Percentiles rank a stretch among this genome's conserved stretches.
Conservation (phyloP, 2,329 filamentous ascomycete species). For the Myriosclerotinia duriaeana region DNA sequence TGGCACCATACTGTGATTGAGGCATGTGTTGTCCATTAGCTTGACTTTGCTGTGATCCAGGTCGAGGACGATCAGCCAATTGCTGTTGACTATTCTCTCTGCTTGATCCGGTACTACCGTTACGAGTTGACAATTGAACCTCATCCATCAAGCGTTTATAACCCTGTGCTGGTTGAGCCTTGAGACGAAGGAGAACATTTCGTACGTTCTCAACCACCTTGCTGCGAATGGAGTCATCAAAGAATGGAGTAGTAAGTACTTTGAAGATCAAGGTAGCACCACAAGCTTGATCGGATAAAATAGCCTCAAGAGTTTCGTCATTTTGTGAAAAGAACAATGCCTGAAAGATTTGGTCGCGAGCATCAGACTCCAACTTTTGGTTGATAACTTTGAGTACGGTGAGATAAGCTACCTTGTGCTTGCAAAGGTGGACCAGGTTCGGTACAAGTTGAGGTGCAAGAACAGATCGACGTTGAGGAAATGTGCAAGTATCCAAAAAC, state of each 20-base stretch:
- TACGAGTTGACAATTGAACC: constrained; percentile 78
- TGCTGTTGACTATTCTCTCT: constrained; percentile 42
- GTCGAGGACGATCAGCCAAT: constrained; percentile 53
- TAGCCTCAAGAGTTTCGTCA: constrained; percentile 83
- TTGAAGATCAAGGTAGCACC: constrained; percentile 98
- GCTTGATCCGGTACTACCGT: constrained; percentile 43
- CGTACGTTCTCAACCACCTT: constrained; percentile 93
- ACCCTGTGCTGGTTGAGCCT: constrained; percentile 89
- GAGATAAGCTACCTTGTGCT: constrained; percentile 96
- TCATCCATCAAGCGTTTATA: constrained; percentile 99
- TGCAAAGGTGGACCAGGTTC: constrained; percentile 91
- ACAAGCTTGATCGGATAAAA: constrained; percentile 85
- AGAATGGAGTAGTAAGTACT: constrained; percentile 94
- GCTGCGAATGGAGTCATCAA: constrained; percentile 83
- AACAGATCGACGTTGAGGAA: constrained; percentile 86
- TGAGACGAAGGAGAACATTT: constrained; percentile 82
- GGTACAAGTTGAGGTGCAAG: constrained; percentile 89
- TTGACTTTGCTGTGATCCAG: constrained; percentile 54
- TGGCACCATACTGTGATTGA: constrained; percentile 44
- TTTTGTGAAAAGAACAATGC: constrained; percentile 90
- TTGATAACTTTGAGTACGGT: constrained; percentile 98
- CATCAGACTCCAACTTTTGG: constrained; percentile 90
- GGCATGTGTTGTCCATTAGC: constrained; percentile 47
- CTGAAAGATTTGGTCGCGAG: constrained; percentile 83
- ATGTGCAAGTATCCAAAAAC: constrained; percentile 97